Conservation (phyloP, 1,139 yeast species). For the Debaryomyces singareniensis region DNA sequence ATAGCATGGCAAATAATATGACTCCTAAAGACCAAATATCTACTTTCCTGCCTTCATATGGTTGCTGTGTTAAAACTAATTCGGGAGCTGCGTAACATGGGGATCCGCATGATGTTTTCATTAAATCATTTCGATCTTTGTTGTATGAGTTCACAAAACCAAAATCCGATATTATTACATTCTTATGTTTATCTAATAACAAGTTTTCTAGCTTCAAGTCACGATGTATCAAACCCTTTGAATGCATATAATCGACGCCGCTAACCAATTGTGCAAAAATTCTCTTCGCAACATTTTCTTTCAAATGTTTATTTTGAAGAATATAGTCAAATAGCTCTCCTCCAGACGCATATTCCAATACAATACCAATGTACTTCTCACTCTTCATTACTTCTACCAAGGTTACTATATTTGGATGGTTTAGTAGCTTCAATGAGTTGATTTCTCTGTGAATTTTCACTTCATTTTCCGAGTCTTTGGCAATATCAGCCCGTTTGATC, state of each 20-base stretch:
- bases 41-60: slow-evolving; percentile 90
- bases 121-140: slow-evolving; percentile 58
- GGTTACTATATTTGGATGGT: slow-evolving; percentile 90
- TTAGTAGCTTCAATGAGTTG: slow-evolving; percentile 75
- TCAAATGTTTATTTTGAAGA: slow-evolving; percentile 75
- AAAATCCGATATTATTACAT: slow-evolving; percentile 74
- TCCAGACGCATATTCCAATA: slow-evolving; percentile 92
- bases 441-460: slow-evolving; percentile 89
- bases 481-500: slow-evolving; percentile 78
- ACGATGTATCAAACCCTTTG: slow-evolving; percentile 76
- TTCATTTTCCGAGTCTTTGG: slow-evolving; percentile 80
- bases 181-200: slow-evolving; percentile 71
- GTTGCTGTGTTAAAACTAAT: slow-evolving; percentile 77
- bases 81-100: slow-evolving; percentile 99
- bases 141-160: slow-evolving; percentile 90
- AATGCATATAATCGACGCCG: slow-evolving; percentile 88
- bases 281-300: slow-evolving; percentile 79
- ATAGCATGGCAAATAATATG: slow-evolving; percentile 90
- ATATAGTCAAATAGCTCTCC: slow-evolving; percentile 96
- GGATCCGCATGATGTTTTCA: slow-evolving; percentile 96
- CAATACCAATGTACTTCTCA: slow-evolving; percentile 93
- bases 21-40: slow-evolving; percentile 98
- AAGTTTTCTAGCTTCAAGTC: slow-evolving; percentile 72
- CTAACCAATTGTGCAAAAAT: slow-evolving; percentile 88
- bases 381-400: slow-evolving; percentile 90